Base-by-base conservation (phyloP, 2,329 filamentous ascomycete genomes). In the Metarhizium guizhouense region DNA sequence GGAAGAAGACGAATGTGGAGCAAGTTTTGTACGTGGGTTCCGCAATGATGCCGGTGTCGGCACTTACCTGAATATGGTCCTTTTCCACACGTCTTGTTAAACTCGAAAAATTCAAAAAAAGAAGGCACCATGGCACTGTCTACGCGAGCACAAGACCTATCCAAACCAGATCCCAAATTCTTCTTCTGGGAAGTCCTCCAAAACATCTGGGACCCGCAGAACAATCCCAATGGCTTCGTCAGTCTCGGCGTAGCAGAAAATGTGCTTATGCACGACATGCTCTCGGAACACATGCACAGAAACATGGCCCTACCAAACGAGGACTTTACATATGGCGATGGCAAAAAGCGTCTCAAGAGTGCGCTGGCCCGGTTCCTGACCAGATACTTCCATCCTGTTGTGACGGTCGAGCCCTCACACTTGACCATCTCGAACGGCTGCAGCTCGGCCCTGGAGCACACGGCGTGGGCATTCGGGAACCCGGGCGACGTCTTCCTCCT, bases 161-260 rank as follows among this genome's bases (percentile, higher is more conserved):
- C 64, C 16, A 57, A 65, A 56, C 59, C 66, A 5, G 62, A 61
- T 52, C 60, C 60, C 56, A 63, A 25, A 55, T 76, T 32, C 47
- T 42, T 43, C 45, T 56, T 50, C 54, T 77, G 75, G 72, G 68
- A 75, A 11, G 68, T 80, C 43, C 63, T 79, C 45, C 62, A 65
- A 7, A 69, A 81, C 58, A 63, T 73, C 6, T 81, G 72, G 68
- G 60, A 76, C 54, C 69, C 72, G 0, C 51, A 61, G 3, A 60
- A 64, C 3, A 76, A 76, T 53, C 72, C 74, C 0, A 59, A 65
- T 14, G 78, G 78, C 30, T 78, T 74, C 57, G 65, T 80, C 36
- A 79, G 73, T 56, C 69, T 82, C 0, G 78, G 77, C 1, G 68
- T 81, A 1, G 78, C 79, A 6, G 79, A 81, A 62, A 81, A 81